These are phyloP conservation scores for Cyberlindnera maritima DNA, from an alignment of 805 yeast species.

Conservation along the genomic window DNA sequence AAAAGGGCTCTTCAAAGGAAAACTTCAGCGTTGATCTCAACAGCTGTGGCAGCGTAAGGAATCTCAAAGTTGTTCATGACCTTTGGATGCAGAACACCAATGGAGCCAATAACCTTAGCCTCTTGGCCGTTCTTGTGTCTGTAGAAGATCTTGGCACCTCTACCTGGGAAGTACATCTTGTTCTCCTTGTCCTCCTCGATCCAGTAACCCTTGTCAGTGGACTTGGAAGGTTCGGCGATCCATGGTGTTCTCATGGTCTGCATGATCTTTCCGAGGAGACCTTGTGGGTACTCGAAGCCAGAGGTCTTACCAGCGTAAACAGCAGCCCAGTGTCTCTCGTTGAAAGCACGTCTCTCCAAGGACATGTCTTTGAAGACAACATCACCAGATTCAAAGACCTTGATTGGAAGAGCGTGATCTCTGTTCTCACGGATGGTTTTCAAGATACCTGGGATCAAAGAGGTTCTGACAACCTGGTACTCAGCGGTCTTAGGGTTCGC, in stretches of 20 bases:
- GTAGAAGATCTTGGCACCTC: conserved; percentile 88
- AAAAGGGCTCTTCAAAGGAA: conserved; percentile 51
- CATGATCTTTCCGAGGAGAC: conserved; percentile 91
- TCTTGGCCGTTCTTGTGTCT: conserved; percentile 60
- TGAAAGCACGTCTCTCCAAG: conserved; percentile 84
- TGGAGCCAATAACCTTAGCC: conserved; percentile 64
- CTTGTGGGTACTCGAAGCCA: conserved; percentile 93
- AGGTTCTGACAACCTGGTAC: conserved; percentile 96
- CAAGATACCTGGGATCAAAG: conserved; percentile 88
- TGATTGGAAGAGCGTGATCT: conserved; percentile 91
- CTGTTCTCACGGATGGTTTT: conserved; percentile 96
- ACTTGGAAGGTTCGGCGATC: conserved; percentile 49
- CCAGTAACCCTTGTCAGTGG: conserved; percentile 79
- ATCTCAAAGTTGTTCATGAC: conserved; percentile 84
- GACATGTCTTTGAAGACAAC: conserved; percentile 79
- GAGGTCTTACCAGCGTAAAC: conserved; percentile 92
- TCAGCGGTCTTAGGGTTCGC: conserved; percentile 96
- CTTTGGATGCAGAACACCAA: conserved; percentile 96
- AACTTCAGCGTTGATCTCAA: conserved; percentile 86
- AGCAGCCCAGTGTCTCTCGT: conserved; percentile 95
- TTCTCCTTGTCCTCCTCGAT: conserved; percentile 66
- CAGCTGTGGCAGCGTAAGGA: conserved; percentile 89
- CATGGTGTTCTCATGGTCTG: conserved; percentile 90
- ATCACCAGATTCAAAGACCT: conserved; percentile 94
- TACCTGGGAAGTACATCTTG: conserved; percentile 89